Evolutionary conservation across 2,329 filamentous ascomycete genomes (phyloP), one percentile per base, ranked within the genome.

Genomic region (Fragosphaeria purpurea): DNA sequence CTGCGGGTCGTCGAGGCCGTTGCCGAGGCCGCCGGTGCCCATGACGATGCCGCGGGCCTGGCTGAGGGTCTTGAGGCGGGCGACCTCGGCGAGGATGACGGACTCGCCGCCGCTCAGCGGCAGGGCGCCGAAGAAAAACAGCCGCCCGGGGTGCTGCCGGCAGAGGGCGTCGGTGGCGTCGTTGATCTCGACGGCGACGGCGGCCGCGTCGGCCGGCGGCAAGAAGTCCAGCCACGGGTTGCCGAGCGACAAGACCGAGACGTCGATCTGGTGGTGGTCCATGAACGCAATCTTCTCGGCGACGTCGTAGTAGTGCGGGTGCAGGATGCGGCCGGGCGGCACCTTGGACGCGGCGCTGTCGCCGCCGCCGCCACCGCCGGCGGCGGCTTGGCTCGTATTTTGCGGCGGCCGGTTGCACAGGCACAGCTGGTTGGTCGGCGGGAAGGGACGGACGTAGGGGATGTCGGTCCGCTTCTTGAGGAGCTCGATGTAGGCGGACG

Each of bases 181-280:
- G 63, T 94, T 94, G 62, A 93, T 81, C 1, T 70, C 71, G 51
- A 69, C 62, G 0, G 86, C 86, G 46, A 82, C 80, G 40, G 67
- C 64, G 2, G 76, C 76, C 0, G 85, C 84, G 55, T 82, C 76
- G 3, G 69, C 64, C 0, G 77, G 63, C n/a, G 70, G 62, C 1
- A 94, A 67, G 62, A 91, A 94, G 64, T 94, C 88, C 3, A 94
- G 74, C 88, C 88, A 94, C 0, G 88, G 88, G 60, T 95, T 94
- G 7, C 88, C 88, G 12, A 94, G 77, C 0, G 85, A 90, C 54
- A 94, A 80, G 42, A 94, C 85, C 1, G 85, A 90, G 56, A 83
- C 79, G 63, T 84, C 77, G 61, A 95, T 94, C 48, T 71, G 72
- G 65, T 95, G 88, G 32, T 73, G 75, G 62, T 87, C 76, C 88